phyloP scores from a whole-genome alignment of 139 green algal genomes.

The Yamagishiella unicocca region DNA sequence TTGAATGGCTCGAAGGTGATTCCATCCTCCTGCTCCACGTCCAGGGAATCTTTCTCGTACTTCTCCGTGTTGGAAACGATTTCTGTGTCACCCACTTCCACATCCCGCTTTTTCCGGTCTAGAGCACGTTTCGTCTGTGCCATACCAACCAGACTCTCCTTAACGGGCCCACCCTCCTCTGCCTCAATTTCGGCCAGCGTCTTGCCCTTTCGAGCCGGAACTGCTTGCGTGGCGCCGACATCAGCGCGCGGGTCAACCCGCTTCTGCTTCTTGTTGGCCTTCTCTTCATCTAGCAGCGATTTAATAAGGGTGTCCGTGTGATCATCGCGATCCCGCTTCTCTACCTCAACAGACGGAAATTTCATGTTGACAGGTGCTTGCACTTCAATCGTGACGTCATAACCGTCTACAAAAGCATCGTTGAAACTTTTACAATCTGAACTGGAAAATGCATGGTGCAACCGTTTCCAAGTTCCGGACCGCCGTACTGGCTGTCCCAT shows the following conservation, averaged over 20 bases:
- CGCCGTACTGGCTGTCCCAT: neutral
- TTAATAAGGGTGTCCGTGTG: constrained; percentile 15
- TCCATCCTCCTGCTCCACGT: constrained; percentile 73
- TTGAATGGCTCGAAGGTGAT: constrained; percentile 83
- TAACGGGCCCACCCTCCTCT: constrained; percentile 76
- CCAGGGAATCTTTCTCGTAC: constrained; percentile 45
- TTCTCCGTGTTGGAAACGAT: constrained; percentile 44
- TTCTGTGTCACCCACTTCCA: constrained; percentile 48
- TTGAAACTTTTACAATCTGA: neutral
- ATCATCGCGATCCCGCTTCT: constrained; percentile 20
- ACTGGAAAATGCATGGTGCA: neutral
- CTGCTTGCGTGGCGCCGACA: constrained; percentile 20
- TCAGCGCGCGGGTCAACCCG: neutral
- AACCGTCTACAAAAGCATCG: neutral
- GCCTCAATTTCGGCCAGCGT: constrained; percentile 75
- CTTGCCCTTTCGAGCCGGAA: constrained; percentile 60
- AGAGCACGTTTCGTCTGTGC: constrained; percentile 70
- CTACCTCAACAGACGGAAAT: constrained; percentile 8
- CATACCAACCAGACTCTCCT: constrained; percentile 76
- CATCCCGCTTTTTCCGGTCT: constrained; percentile 62
- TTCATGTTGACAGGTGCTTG: constrained; percentile 22
- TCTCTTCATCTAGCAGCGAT: constrained; percentile 21
- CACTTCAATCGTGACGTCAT: neutral
- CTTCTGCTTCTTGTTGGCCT: constrained; percentile 46
- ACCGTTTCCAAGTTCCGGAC: neutral